Evolutionary conservation across 345 rosid genomes (phyloP).

Genomic region (Populus ilicifolia): DNA sequence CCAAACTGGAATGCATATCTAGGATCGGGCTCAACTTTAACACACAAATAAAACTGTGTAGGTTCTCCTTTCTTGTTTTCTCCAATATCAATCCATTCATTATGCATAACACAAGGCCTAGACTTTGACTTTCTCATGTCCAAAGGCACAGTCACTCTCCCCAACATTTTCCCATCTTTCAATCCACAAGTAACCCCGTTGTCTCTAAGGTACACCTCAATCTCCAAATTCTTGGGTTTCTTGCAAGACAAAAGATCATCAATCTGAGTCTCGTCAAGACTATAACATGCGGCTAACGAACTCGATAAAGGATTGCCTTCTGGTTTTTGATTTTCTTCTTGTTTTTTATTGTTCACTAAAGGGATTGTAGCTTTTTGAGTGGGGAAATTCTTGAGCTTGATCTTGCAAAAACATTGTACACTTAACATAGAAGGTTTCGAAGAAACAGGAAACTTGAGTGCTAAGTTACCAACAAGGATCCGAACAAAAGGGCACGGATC

Average conservation of each 20-base stretch:
- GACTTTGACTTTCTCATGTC: conserved; percentile 60
- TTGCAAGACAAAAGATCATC: conserved; percentile 32
- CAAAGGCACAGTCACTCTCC: conserved; percentile 47
- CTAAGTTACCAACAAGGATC: conserved; percentile 71
- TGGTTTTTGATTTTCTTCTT: conserved; percentile 13
- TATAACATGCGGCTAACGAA: conserved; percentile 68
- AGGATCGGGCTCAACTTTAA: conserved; percentile 78
- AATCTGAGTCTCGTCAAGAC: conserved; percentile 45
- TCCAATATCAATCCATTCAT: conserved; percentile 64
- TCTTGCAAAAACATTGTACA: conserved; percentile 49
- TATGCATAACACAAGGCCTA: conserved; percentile 51
- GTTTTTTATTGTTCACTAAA: conserved; percentile 15
- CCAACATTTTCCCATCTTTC: conserved; percentile 52
- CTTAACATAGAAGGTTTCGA: conserved; percentile 37
- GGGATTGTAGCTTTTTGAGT: conserved; percentile 44
- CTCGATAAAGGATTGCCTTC: conserved; percentile 15
- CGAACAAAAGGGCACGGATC: conserved; percentile 96
- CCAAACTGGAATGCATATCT: conserved; percentile 85
- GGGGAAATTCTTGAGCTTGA: conserved; percentile 55
- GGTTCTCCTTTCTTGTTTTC: conserved; percentile 32
- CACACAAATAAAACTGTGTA: conserved; percentile 46
- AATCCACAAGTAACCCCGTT: conserved; percentile 44
- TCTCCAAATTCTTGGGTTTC: conserved; percentile 21
- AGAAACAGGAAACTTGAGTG: conserved; percentile 45
- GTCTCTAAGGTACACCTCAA: conserved; percentile 47